These are phyloP conservation scores for Nosema granulosis DNA, from an alignment of 371 early-diverging fungal species.

Conservation along the genomic window DNA sequence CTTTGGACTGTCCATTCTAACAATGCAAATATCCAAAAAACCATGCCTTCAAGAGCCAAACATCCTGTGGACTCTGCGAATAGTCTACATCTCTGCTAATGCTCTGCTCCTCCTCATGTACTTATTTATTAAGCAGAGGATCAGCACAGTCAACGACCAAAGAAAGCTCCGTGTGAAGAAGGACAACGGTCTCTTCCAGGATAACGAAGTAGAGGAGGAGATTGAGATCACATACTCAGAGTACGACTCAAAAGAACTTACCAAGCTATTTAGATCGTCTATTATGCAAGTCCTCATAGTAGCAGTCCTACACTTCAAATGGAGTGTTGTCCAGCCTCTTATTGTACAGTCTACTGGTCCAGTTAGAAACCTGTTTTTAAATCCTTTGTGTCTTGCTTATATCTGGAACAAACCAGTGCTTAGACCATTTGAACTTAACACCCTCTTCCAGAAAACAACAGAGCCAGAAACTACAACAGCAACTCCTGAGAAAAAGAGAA, in stretches of 20 bases:
- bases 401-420: constrained; percentile 58
- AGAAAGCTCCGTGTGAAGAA: constrained; percentile 57
- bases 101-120: constrained; percentile 51
- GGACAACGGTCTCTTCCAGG: constrained; percentile 50
- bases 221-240: constrained; percentile 64
- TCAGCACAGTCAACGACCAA: constrained; percentile 53
- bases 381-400: constrained; percentile 63
- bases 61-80: constrained; percentile 36
- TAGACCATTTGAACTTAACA: constrained; percentile 67
- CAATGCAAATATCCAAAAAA: constrained; percentile 54
- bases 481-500: constrained; percentile 41
- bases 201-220: constrained; percentile 58
- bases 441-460: constrained; percentile 48
- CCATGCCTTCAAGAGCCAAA: constrained; percentile 28
- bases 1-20: constrained; percentile 42
- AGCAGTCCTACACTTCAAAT: constrained; percentile 57
- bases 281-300: constrained; percentile 52
- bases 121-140: constrained; percentile 56
- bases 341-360: constrained; percentile 57
- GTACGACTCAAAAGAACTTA: constrained; percentile 63
- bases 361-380: constrained; percentile 61
- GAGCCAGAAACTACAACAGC: not conserved
- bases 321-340: constrained; percentile 59
- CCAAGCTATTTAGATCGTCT: constrained; percentile 37
- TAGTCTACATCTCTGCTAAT: constrained; percentile 49